Evolutionary conservation across 441 rosid genomes (phyloP), one percentile per base, ranked within the genome.

Genomic region (Jatropha podagrica): DNA sequence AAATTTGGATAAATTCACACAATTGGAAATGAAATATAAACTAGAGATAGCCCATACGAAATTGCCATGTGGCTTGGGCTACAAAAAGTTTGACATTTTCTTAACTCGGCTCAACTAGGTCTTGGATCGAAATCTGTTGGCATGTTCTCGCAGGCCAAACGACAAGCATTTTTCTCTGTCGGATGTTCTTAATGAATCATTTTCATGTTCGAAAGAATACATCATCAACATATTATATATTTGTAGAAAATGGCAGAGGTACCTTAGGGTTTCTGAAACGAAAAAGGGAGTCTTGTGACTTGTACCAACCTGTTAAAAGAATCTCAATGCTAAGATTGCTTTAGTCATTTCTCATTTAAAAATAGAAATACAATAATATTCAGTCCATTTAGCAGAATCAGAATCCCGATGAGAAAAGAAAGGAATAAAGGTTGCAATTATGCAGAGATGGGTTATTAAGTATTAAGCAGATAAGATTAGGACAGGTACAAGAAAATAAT

Each of bases 371-470:
- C 11, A 27, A 32, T 4, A 7, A 60, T 8, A 40, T 38, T 23
- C 38, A 60, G 4, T 2, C 8, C 42, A 61, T 61, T 14, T 12
- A 61, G 8, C 65, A 32, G 42, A 61, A 38, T 6, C 20, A 7
- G 46, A 64, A 38, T 40, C 17, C 11, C 66, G 37, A 44, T 44
- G 5, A 44, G 11, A 59, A 64, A 64, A 67, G 37, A 67, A 23
- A 44, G 69, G 69, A 66, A 66, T 64, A 64, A 64, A 68, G 58
- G 65, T 32, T 15, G 49, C 54, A 49, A 8, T 26, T 70, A 51
- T 60, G 74, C 59, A 79, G 64, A 77, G 69, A 3, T 18, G 26
- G 12, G 12, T 6, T 44, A 5, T 44, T 44, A 44, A 44, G 48
- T 6, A 44, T 42, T 42, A 42, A 42, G 46, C 46, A 42, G 46